Percentiles rank a stretch among this genome's conserved stretches.
These are phyloP conservation scores for Kazachstania sp. DNA, from an alignment of 1,139 yeast species.

Conservation along the genomic window DNA sequence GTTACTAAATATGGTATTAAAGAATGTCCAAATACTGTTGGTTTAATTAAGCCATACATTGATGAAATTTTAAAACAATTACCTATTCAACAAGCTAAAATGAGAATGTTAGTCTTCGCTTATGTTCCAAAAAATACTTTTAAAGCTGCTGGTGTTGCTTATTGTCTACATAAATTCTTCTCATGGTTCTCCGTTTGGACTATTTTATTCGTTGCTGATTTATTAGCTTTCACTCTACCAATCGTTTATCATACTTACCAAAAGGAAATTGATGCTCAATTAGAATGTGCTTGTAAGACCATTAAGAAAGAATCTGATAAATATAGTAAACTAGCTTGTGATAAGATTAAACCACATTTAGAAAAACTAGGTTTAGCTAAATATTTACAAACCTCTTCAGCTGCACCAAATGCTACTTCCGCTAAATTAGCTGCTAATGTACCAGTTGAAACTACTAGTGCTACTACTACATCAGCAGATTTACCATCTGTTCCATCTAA, in stretches of 20 bases:
- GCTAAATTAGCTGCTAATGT: conserved; percentile 26
- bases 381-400: conserved; percentile 48
- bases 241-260: conserved; percentile 65
- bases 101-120: conserved; percentile 29
- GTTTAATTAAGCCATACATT: conserved; percentile 42
- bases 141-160: conserved; percentile 61
- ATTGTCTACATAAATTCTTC: conserved; percentile 62
- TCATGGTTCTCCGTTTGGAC: conserved; percentile 70
- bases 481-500: conserved; percentile 13
- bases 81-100: conserved; percentile 26
- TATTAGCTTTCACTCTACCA: conserved; percentile 69
- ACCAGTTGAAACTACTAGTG: conserved; percentile 14
- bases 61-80: conserved; percentile 24
- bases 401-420: conserved; percentile 39
- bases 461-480: conserved; percentile 24
- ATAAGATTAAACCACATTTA: conserved; percentile 41
- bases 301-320: conserved; percentile 52
- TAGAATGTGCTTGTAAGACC: conserved; percentile 47
- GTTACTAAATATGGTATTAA: conserved; percentile 42
- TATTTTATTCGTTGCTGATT: conserved; percentile 47
- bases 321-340: conserved; percentile 42
- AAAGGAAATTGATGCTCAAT: conserved; percentile 69
- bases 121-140: conserved; percentile 45
- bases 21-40: conserved; percentile 30
- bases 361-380: conserved; percentile 46